A percentile compares a stretch with the other conserved stretches of the same genome.
phyloP scores from a whole-genome alignment of 768 basidiomycete species.

The Boletus subparvulus region DNA sequence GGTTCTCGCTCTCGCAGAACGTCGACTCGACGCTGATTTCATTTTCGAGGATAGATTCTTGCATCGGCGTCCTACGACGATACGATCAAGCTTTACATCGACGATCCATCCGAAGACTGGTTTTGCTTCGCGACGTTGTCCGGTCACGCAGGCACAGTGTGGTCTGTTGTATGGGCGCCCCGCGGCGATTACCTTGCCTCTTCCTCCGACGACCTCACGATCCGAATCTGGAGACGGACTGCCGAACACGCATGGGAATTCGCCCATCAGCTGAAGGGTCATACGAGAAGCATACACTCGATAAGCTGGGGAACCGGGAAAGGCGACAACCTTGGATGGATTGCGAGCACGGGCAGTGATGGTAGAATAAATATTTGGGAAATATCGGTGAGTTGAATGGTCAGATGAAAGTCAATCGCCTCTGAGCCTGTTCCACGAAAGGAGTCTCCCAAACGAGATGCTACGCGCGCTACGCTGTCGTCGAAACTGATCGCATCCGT shows the following conservation, averaged over 20 bases:
- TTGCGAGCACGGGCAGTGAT: constrained; percentile 86
- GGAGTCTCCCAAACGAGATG: constrained; percentile 17
- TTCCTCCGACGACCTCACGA: constrained; percentile 79
- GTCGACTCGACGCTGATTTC: constrained; percentile 8
- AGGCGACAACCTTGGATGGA: constrained; percentile 61
- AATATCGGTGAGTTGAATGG: constrained; percentile 47
- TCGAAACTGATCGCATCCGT: constrained; percentile 54
- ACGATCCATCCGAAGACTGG: constrained; percentile 96
- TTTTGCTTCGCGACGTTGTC: constrained; percentile 78
- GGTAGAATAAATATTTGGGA: constrained; percentile 83
- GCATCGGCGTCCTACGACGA: constrained; percentile 98
- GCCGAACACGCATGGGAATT: constrained; percentile 63
- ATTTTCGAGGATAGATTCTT: constrained; percentile 62
- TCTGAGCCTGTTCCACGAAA: constrained; percentile 5
- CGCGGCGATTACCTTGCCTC: constrained; percentile 80
- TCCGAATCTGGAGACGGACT: constrained; percentile 80
- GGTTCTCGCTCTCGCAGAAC: constrained; percentile 15
- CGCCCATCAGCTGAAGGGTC: constrained; percentile 57
- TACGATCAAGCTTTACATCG: constrained; percentile 88
- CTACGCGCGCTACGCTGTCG: constrained; percentile 28
- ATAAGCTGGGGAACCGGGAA: constrained; percentile 65
- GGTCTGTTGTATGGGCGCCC: constrained; percentile 83
- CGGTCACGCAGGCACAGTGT: constrained; percentile 87
- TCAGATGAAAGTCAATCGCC: background rate
- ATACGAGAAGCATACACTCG: constrained; percentile 77